Evolutionary conservation across 2,329 filamentous ascomycete genomes (phyloP).

Genomic region (Colletotrichum euphorbiae): DNA sequence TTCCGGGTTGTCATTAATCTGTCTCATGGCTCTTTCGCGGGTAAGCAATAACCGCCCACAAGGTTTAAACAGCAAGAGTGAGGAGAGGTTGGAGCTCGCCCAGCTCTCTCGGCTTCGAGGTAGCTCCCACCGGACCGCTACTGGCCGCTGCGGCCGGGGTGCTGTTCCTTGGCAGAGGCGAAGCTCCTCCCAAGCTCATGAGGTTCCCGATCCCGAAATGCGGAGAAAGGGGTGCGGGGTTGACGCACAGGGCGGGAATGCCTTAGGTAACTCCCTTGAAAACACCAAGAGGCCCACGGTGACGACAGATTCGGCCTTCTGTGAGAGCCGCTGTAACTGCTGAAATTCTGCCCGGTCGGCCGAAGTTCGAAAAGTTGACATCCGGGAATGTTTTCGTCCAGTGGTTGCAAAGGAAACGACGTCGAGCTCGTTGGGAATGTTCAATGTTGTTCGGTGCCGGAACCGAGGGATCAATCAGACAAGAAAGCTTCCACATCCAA

Average conservation of each 20-base stretch:
- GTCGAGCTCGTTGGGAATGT: too few relatives aligned
- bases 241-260: constrained; percentile 12
- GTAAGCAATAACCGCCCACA: constrained; percentile 12
- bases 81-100: constrained; percentile 14
- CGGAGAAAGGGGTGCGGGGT: constrained; percentile 38
- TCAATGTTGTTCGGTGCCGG: too few relatives aligned
- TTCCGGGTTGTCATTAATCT: too few relatives aligned
- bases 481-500: not conserved
- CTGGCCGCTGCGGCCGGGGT: constrained; percentile 21
- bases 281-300: constrained; percentile 7
- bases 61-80: constrained; percentile 1
- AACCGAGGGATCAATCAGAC: too few relatives aligned
- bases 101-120: constrained; percentile 3
- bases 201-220: constrained; percentile 29
- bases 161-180: constrained; percentile 28
- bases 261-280: constrained; percentile 6
- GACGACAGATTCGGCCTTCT: not conserved
- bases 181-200: constrained; percentile 18
- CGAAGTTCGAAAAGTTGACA: too few relatives aligned
- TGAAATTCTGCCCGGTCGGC: too few relatives aligned
- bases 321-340: not conserved
- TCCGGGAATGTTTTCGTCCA: too few relatives aligned
- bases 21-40: not conserved
- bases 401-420: too few relatives aligned
- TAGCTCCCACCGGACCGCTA: constrained; percentile 5